phyloP scores from a whole-genome alignment of 805 yeast species.

The Hanseniaspora clermontiae region DNA sequence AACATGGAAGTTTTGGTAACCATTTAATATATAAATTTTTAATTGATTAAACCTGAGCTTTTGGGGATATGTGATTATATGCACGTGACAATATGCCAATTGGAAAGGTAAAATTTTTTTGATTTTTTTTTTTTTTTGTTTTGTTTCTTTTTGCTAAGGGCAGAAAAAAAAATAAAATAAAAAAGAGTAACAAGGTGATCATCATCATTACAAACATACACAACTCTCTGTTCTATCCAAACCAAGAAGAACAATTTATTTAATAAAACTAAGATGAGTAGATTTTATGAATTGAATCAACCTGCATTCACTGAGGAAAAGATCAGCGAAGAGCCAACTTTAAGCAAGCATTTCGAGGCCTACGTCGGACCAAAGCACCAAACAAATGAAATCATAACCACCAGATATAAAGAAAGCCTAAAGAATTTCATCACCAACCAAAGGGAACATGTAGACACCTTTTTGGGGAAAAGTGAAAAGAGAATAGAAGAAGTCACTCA shows the following conservation, averaged over 20 bases:
- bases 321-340: neutral
- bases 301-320: neutral
- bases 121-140: neutral
- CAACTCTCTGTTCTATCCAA: neutral
- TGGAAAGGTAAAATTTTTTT: neutral
- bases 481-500: constrained; percentile 34
- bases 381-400: neutral
- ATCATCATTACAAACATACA: neutral
- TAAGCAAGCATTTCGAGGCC: constrained; percentile 1
- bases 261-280: neutral
- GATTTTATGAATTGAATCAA: constrained; percentile 2
- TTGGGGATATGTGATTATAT: neutral
- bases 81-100: neutral
- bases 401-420: neutral
- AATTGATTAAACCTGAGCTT: neutral
- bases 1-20: constrained; percentile 11
- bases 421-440: constrained; percentile 14
- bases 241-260: too few species aligned
- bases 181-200: too few species aligned
- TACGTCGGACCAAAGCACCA: neutral
- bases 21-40: neutral
- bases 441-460: constrained; percentile 16
- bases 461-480: constrained; percentile 18
- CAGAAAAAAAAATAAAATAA: neutral
- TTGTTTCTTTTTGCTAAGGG: neutral